phyloP scores from a whole-genome alignment of 2,329 filamentous ascomycete genomes.

The Penicillium occitanis region DNA sequence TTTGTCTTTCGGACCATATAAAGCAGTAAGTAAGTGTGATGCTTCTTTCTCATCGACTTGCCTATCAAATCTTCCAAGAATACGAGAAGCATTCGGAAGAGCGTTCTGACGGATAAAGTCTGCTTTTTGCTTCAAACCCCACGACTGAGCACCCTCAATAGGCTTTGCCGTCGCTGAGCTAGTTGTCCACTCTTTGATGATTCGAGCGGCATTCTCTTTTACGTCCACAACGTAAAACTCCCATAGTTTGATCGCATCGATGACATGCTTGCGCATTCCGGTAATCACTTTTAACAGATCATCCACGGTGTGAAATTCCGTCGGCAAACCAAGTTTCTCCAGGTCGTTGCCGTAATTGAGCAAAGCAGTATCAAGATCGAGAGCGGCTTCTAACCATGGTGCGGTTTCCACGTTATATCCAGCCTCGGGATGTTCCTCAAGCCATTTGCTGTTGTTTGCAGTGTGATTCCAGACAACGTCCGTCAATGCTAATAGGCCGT shows the following conservation, averaged over 20 bases:
- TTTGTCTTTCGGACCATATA: constrained; percentile 67
- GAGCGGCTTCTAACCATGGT: constrained; percentile 64
- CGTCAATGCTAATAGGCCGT: constrained; percentile 82
- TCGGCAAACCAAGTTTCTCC: constrained; percentile 70
- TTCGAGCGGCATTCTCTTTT: constrained; percentile 66
- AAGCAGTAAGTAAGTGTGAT: constrained; percentile 65
- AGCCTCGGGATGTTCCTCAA: constrained; percentile 89
- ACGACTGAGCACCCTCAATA: constrained; percentile 46
- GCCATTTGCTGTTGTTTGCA: constrained; percentile 90
- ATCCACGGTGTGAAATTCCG: constrained; percentile 65
- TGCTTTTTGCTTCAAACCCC: constrained; percentile 59
- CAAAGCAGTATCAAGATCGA: constrained; percentile 78
- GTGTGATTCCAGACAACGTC: constrained; percentile 99
- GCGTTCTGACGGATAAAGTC: constrained; percentile 65
- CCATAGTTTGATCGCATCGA: constrained; percentile 79
- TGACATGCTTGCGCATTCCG: constrained; percentile 75
- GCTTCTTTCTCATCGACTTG: constrained; percentile 67
- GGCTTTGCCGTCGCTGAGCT: constrained; percentile 41
- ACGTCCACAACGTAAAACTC: constrained; percentile 88
- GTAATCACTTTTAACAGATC: constrained; percentile 82
- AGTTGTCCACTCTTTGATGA: constrained; percentile 67
- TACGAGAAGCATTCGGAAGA: constrained; percentile 66
- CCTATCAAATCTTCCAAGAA: constrained; percentile 78
- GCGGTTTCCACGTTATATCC: constrained; percentile 93
- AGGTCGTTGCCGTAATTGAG: constrained; percentile 63